Evolutionary conservation across 768 basidiomycete genomes (phyloP).

Genomic region (Pulveroboletus ravenelii): DNA sequence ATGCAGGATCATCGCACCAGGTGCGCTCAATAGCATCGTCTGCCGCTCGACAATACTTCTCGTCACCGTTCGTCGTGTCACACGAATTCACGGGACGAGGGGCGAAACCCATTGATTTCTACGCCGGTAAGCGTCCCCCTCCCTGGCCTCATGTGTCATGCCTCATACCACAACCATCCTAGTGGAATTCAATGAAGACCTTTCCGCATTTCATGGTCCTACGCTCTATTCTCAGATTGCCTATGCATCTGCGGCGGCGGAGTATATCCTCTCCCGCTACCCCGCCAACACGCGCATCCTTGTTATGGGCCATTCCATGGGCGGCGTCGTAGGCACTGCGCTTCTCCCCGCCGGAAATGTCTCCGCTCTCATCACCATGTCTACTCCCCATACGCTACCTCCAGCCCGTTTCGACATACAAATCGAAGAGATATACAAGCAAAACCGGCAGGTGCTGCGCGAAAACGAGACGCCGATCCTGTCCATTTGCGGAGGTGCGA

Average conservation of each 20-base stretch:
- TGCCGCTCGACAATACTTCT: slow-evolving; percentile 74
- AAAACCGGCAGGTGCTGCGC: slow-evolving; percentile 37
- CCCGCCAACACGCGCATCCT: slow-evolving; percentile 58
- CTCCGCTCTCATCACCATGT: slow-evolving; percentile 89
- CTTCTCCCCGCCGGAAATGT: slow-evolving; percentile 66
- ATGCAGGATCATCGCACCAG: slow-evolving; percentile 93
- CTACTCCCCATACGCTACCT: slow-evolving; percentile 83
- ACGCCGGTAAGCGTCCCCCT: slow-evolving; percentile 54
- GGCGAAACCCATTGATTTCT: slow-evolving; percentile 73
- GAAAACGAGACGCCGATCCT: slow-evolving; percentile 61
- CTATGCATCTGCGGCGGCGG: slow-evolving; percentile 67
- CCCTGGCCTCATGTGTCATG: not conserved
- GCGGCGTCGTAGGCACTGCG: slow-evolving; percentile 83
- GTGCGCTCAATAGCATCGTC: slow-evolving; percentile 93
- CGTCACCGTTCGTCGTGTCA: slow-evolving; percentile 52
- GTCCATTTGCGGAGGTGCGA: slow-evolving; percentile 87
- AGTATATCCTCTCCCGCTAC: slow-evolving; percentile 78
- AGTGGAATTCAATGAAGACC: slow-evolving; percentile 96
- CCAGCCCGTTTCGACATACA: slow-evolving; percentile 84
- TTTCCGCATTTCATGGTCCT: slow-evolving; percentile 90
- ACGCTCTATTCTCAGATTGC: slow-evolving; percentile 79
- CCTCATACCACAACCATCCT: not conserved
- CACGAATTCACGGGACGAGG: slow-evolving; percentile 44
- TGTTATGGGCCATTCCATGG: slow-evolving; percentile 95
- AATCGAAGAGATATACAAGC: slow-evolving; percentile 68